Conservation (phyloP, 495 filamentous ascomycete species). For the Penicillium psychrofluorescens region DNA sequence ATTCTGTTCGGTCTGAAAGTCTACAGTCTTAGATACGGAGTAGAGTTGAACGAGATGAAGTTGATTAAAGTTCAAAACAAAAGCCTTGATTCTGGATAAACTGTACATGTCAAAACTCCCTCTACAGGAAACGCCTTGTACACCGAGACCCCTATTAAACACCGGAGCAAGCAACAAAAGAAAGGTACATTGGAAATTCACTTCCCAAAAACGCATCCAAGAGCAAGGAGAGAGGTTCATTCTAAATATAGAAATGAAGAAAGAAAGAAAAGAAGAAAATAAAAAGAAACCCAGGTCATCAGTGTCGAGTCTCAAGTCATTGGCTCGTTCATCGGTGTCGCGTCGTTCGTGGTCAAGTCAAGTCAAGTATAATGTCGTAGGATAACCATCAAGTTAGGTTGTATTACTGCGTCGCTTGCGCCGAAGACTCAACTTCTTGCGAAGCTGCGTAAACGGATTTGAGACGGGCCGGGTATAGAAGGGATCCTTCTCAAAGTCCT, state of each 20-base stretch:
- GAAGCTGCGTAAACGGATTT: slow-evolving; percentile 26
- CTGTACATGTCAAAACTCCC: not conserved
- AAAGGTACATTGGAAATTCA: not conserved
- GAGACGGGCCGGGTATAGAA: slow-evolving; percentile 32
- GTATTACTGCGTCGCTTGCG: slow-evolving; percentile 26
- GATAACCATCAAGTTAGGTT: slow-evolving; percentile 10
- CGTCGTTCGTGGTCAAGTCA: slow-evolving; percentile 3
- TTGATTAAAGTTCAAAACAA: too few species aligned
- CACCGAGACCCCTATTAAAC: not conserved
- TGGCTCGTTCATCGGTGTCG: not conserved
- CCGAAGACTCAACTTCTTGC: slow-evolving; percentile 26
- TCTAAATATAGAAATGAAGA: not conserved
- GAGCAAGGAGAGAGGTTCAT: not conserved
- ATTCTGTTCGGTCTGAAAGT: too few species aligned
- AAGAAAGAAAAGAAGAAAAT: not conserved
- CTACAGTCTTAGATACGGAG: too few species aligned
- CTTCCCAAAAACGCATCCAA: not conserved
- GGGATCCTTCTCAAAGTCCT: slow-evolving; percentile 42
- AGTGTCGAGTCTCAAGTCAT: too few species aligned
- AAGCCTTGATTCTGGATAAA: too few species aligned
- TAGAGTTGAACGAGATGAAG: too few species aligned
- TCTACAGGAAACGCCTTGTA: not conserved
- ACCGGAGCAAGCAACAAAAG: not conserved
- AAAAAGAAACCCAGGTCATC: not conserved
- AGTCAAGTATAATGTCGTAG: not conserved